Base-by-base conservation (phyloP, 805 yeast genomes). In the Candida suzukii region DNA sequence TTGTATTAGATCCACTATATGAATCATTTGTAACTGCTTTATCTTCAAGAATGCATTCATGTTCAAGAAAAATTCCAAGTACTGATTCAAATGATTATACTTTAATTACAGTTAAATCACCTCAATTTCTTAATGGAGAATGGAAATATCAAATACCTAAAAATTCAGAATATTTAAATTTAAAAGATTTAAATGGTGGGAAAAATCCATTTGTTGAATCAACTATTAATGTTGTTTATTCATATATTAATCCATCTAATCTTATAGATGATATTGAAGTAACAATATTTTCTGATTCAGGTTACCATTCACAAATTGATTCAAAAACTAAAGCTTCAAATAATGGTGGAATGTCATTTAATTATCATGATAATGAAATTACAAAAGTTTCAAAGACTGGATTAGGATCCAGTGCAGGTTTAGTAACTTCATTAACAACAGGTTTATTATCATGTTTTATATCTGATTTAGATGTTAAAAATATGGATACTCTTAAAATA, bases 391-490 rank as follows among this genome's bases (percentile, higher is more conserved):
- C 96, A 2, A 93, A 93, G 57, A 93, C 99, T 0, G 99, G 99
- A 0, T 68, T 93, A 38, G 99, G 99, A 1, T 88, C 96, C 12
- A 88, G 96, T 26, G 99, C 99, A 0, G 96, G 96, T 0, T 69
- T 93, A 43, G 95, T 87, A 2, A 75, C 95, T 1, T 90, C 84
- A 1, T 68, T 90, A 2, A 76, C 86, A 0, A 73, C 95, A 0
- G 83, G 90, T 0, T 54, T 93, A 36, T 56, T 80, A 8, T 67
- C 82, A 5, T 63, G 67, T 38, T 76, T 73, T 48, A 51, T 29
- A 5, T 8, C 51, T 58, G 20, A 11, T 7, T 12, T 35, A 4
- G 38, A 36, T 14, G 14, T 20, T n/a, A 20, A 41, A 12, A 41
- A 60, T 5, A 55, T 71, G 12, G 63, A 70, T 41, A 46, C 66